Evolutionary conservation across 352 stramenopile genomes (phyloP), one percentile per base, ranked within the genome.

Genomic region (Pythium utonaiense): DNA sequence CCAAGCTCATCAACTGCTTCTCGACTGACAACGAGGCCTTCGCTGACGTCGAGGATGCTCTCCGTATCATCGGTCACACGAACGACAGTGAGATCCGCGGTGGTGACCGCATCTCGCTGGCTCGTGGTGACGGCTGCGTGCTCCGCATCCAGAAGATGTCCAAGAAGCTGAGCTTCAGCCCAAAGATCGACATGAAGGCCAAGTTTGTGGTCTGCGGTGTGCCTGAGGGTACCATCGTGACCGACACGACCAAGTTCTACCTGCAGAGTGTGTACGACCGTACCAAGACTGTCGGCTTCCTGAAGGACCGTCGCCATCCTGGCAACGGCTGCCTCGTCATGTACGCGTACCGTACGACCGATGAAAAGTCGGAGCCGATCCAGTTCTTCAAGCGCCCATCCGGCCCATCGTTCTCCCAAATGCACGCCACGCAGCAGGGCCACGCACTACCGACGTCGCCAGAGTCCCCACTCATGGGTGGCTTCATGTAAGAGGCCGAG

Each of bases 191-290:
- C 55, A 67, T 76, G 21, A 77, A 76, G 52, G 70, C 75, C 67
- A 86, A 87, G 63, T 87, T 89, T 57, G 71, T 87, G 50, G 73
- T 89, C 34, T 75, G 64, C 14, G 77, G 79, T n/a, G 78, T 89
- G 30, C 79, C 77, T 16, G 77, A 87, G 24, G 71, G 75, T 25
- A 84, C 75, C 12, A 55, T 77, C 6, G 79, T 89, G 30, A 85
- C 77, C 1, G 77, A 77, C 47, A 83, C 66, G 38, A 85, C 74
- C 66, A 86, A 80, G 64, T 89, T 89, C 51, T 89, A 86, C 58
- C 56, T 89, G 24, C 75, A 84, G 62, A 86, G 75, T 58, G 68
- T 86, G n/a, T 84, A 86, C 62, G 79, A 89, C 55, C 75, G 73
- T 55, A 79, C 78, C 56, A 85, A 79, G 67, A 86, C 74, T 13